Percentiles rank a stretch among this genome's conserved stretches.
Evolutionary conservation across 2,329 filamentous ascomycete species (phyloP).

Genomic region (Coniochaeta prunicola): DNA sequence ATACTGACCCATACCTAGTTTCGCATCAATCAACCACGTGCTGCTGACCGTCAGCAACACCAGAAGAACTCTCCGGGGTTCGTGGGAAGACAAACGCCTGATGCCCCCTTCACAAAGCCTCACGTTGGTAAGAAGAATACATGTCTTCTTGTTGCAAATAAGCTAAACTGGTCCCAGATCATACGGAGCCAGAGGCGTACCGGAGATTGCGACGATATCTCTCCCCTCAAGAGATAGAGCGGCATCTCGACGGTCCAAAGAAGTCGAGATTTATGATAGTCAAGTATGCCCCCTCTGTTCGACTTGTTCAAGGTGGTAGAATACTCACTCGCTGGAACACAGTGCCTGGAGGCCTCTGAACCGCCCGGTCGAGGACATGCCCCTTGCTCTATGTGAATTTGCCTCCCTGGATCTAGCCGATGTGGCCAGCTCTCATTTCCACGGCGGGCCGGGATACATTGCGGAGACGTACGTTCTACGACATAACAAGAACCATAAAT

Average conservation of each 20-base stretch:
- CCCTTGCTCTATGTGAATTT: neutral
- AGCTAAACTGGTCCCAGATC: neutral
- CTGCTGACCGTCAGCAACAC: neutral
- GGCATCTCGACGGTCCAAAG: neutral
- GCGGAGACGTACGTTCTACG: constrained; percentile 1
- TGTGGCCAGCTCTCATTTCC: neutral
- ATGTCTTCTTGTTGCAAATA: neutral
- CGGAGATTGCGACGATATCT: neutral
- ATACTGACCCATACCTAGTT: neutral
- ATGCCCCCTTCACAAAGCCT: constrained; percentile 1
- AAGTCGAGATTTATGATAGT: constrained; percentile 2
- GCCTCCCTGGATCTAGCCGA: neutral
- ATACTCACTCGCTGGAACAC: neutral
- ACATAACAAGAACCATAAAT: constrained; percentile 1
- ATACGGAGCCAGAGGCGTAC: neutral
- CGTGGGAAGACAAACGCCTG: neutral
- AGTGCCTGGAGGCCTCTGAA: constrained; percentile 1
- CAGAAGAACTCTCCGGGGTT: constrained; percentile 1
- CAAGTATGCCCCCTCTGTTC: neutral
- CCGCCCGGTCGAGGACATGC: constrained; percentile 2
- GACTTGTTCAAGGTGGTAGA: neutral
- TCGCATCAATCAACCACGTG: neutral
- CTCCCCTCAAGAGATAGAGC: neutral
- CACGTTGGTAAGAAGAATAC: neutral
- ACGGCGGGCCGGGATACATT: neutral